These are phyloP conservation scores for Populus ilicifolia DNA, from an alignment of 345 rosid genomes.

Conservation along the genomic window DNA sequence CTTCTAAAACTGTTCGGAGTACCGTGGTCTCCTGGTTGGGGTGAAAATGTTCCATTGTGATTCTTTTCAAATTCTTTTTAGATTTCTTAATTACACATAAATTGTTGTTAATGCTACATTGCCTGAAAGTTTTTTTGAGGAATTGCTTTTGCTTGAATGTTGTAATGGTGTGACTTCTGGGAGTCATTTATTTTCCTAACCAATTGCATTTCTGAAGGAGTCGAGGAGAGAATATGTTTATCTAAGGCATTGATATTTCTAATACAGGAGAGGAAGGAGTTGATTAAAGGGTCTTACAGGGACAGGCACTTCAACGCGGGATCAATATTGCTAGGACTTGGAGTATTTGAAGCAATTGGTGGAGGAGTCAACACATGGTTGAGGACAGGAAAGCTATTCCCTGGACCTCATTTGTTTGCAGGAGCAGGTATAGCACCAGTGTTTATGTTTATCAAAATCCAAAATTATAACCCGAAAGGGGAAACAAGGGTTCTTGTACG, in stretches of 20 bases:
- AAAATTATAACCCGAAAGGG: background rate
- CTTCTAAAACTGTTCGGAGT: background rate
- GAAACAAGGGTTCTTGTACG: background rate
- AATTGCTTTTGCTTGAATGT: background rate
- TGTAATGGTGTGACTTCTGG: background rate
- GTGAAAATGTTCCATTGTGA: background rate
- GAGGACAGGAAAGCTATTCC: constrained; percentile 85
- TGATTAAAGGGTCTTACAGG: constrained; percentile 60
- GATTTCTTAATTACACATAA: background rate
- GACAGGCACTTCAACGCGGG: constrained; percentile 86
- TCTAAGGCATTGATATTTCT: constrained; percentile 1
- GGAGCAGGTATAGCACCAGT: constrained; percentile 59
- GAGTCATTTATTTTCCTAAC: background rate
- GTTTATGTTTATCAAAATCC: background rate
- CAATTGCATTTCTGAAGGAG: background rate
- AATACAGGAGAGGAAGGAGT: constrained; percentile 63
- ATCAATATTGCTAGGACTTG: constrained; percentile 74
- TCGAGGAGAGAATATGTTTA: background rate
- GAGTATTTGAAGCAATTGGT: constrained; percentile 68
- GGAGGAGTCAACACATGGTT: constrained; percentile 86
- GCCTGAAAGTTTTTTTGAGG: background rate
- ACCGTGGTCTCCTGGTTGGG: background rate
- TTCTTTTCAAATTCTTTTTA: background rate
- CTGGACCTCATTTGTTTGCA: constrained; percentile 95
- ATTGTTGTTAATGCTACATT: background rate